Conservation (phyloP, 768 basidiomycete species). For the Naganishia vaughanmartiniae region DNA sequence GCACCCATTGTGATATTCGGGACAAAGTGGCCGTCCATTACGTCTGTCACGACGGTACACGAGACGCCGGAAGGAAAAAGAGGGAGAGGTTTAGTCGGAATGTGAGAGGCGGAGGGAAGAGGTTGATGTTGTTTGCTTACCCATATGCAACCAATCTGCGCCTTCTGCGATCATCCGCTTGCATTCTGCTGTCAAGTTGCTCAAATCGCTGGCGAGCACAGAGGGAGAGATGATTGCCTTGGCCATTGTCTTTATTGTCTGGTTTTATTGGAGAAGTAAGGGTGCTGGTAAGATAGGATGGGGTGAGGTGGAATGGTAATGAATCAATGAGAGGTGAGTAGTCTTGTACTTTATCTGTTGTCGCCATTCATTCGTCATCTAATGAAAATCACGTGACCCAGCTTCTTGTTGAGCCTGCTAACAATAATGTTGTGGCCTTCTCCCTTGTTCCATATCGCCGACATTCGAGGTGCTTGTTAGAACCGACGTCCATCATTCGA, state of each 20-base stretch:
- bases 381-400: neutral
- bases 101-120: neutral
- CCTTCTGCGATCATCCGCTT: slow-evolving; percentile 90
- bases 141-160: slow-evolving; percentile 97
- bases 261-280: neutral
- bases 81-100: neutral
- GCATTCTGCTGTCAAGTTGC: slow-evolving; percentile 90
- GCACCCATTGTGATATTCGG: slow-evolving; percentile 98
- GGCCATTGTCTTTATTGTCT: slow-evolving; percentile 59
- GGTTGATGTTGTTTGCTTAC: slow-evolving; percentile 45
- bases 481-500: too few species aligned
- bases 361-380: slow-evolving; percentile 6
- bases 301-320: neutral
- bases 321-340: neutral
- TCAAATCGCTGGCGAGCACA: slow-evolving; percentile 92
- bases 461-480: too few species aligned
- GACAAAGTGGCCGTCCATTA: slow-evolving; percentile 99
- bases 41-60: slow-evolving; percentile 38
- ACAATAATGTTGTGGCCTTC: too few species aligned
- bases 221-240: slow-evolving; percentile 93
- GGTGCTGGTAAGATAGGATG: neutral
- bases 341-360: neutral
- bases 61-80: neutral
- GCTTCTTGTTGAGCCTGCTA: too few species aligned
- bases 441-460: too few species aligned